phyloP scores from a whole-genome alignment of 1,139 yeast genomes.

The Yamadazyma jaroonii region DNA sequence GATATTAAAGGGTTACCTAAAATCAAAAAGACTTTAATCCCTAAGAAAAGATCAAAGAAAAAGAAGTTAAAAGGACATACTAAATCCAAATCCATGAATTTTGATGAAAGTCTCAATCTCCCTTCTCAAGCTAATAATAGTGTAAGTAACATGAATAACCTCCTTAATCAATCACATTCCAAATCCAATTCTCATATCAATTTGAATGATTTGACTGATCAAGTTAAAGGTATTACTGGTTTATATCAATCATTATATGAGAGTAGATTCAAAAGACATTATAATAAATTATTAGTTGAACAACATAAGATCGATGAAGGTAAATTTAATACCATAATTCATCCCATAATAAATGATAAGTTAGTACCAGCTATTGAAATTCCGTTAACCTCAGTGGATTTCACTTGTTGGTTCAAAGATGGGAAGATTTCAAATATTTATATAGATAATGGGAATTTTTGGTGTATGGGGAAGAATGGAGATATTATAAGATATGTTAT shows the following conservation, averaged over 20 bases:
- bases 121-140: constrained; percentile 10
- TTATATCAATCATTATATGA: constrained; percentile 38
- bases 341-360: constrained; percentile 39
- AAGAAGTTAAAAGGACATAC: constrained; percentile 8
- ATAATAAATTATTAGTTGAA: constrained; percentile 11
- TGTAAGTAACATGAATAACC: constrained; percentile 13
- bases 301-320: constrained; percentile 9
- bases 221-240: constrained; percentile 20
- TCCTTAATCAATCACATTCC: constrained; percentile 7
- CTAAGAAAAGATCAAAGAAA: constrained; percentile 1
- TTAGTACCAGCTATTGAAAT: constrained; percentile 40
- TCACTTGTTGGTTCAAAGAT: constrained; percentile 29
- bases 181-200: constrained; percentile 14
- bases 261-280: constrained; percentile 31
- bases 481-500: constrained; percentile 41
- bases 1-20: constrained; percentile 60
- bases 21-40: constrained; percentile 23
- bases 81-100: constrained; percentile 12
- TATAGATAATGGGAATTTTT: constrained; percentile 36
- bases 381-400: constrained; percentile 34
- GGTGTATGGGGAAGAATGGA: constrained; percentile 55
- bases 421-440: constrained; percentile 47
- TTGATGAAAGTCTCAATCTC: constrained; percentile 9
- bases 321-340: constrained; percentile 25
- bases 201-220: constrained; percentile 18